Base-by-base conservation (phyloP, 352 stramenopile species). In the Globisporangium uncinulatum region DNA sequence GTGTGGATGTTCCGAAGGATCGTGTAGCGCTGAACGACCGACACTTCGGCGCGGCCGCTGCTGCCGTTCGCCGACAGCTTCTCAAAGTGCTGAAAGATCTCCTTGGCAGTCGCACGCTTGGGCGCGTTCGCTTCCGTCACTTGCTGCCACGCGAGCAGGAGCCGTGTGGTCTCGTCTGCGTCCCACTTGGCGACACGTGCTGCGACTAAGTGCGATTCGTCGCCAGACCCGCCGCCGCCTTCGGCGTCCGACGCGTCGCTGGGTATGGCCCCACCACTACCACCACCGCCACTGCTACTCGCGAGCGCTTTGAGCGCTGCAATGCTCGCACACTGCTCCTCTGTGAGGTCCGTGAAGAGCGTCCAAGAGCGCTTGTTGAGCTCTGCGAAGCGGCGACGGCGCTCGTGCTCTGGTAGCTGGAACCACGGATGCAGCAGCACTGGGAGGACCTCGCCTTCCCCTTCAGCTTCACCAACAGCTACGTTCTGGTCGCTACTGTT, bases 1-100 rank as follows among this genome's bases (percentile, higher is more conserved):
- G 43, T 21, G 43, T 48, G 43, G n/a, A 48, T 48, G 43, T 48
- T 48, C n/a, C 43, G 43, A 9, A 48, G 19, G 19, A 48, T 48
- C 43, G 43, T 48, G 43, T 48, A 21, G 43, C 43, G 43, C 43
- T 48, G 43, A 2, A 48, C n/a, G 17, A 48, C n/a, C 6, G 43
- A 31, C 9, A 48, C 43, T 21, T 48, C 43, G n/a, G 43, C 43
- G 43, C 43, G 43, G 43, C 43, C 43, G 43, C 43, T 48, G 43
- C 43, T 48, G 43, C 43, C 43, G 19, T 20, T 20, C 8, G 21
- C 43, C 43, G 43, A 31, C 8, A 48, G 43, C n/a, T 48, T 20
- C 43, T 48, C 43, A 20, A 48, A 48, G 43, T n/a, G 43, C 43
- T 29, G 43, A 4, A 48, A 7, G 19, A 48, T 48, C 43, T 48